Base-by-base conservation (phyloP, 2,329 filamentous ascomycete genomes). In the Fusarium avenaceum region DNA sequence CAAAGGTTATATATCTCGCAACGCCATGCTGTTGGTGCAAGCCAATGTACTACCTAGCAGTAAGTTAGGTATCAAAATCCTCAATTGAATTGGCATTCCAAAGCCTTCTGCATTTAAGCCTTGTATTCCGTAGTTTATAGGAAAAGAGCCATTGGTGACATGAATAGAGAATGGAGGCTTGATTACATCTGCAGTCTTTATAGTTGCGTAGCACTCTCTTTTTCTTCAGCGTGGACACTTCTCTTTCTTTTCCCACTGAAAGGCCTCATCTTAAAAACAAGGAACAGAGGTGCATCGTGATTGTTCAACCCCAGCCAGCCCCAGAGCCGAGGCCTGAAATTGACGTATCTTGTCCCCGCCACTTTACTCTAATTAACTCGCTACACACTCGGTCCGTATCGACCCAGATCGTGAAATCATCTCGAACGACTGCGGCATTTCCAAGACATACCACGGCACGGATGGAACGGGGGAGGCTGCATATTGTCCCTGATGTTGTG, bases 371-470 rank as follows among this genome's bases (percentile, higher is more conserved):
- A 45, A 38, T 28, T 44, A 40, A 38, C 20, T 42, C 40, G n/a
- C 19, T 55, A 43, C 38, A 22, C 20, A 13, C 59, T 52, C 47
- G 28, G 46, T 47, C 33, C 48, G 24, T 38, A 47, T 30, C 44
- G 40, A 30, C 26, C 45, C 49, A 47, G 35, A 53, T 48, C 30
- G n/a, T 22, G 28, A 56, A 35, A 46, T 22, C 42, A 52, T 53
- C 48, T 59, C 39, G 51, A 66, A 69, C 49, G 45, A 54, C 17
- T 64, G 53, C 53, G 54, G 60, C 32, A 54, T 57, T 66, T 63
- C 28, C 33, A 52, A 39, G 44, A 52, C 24, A 56, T 43, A 39
- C 24, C 32, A 35, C 58, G 33, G 50, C 17, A 42, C 39, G 44
- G 26, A 57, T 26, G 35, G 44, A 38, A 56, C 54, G 43, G 38